Evolutionary conservation across 1,139 yeast genomes (phyloP).

Genomic region (Hemisphaericaspora subhashii): DNA sequence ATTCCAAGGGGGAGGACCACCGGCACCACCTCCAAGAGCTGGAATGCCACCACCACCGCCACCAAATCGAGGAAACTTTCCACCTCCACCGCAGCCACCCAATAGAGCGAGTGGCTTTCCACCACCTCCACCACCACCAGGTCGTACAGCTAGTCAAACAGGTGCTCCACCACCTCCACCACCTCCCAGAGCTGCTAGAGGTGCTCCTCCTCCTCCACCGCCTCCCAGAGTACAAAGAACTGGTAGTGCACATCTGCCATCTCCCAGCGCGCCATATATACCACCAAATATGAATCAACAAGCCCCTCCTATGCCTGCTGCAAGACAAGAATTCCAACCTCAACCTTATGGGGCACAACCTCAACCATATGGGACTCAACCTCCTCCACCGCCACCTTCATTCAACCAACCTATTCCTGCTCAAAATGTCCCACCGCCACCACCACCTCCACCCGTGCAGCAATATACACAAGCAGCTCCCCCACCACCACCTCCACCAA

Average conservation of each 20-base stretch:
- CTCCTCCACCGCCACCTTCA: slow-evolving; percentile 21
- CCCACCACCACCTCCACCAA: slow-evolving; percentile 19
- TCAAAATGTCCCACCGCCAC: slow-evolving; percentile 12
- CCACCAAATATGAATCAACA: slow-evolving; percentile 9
- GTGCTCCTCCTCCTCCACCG: slow-evolving; percentile 15
- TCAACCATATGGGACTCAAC: slow-evolving; percentile 12
- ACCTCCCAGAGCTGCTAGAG: slow-evolving; percentile 31
- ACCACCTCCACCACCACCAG: slow-evolving; percentile 31
- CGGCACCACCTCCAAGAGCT: slow-evolving; percentile 19
- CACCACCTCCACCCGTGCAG: slow-evolving; percentile 7
- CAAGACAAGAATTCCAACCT: slow-evolving; percentile 10
- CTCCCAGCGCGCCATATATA: slow-evolving; percentile 7
- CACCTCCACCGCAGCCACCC: slow-evolving; percentile 33
- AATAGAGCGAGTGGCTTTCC: slow-evolving; percentile 17
- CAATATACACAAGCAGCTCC: slow-evolving; percentile 10
- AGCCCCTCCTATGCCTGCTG: slow-evolving; percentile 8
- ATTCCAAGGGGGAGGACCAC: slow-evolving; percentile 16
- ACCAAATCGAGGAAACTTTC: slow-evolving; percentile 16
- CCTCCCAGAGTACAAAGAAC: slow-evolving; percentile 8
- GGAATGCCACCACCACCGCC: slow-evolving; percentile 10
- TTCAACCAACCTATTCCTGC: slow-evolving; percentile 13
- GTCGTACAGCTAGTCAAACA: slow-evolving; percentile 17
- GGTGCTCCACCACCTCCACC: slow-evolving; percentile 31
- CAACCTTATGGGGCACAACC: slow-evolving; percentile 11
- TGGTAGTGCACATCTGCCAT: slow-evolving; percentile 1